Base-by-base conservation (phyloP, 2,329 filamentous ascomycete genomes). In the Penicillium sp. region DNA sequence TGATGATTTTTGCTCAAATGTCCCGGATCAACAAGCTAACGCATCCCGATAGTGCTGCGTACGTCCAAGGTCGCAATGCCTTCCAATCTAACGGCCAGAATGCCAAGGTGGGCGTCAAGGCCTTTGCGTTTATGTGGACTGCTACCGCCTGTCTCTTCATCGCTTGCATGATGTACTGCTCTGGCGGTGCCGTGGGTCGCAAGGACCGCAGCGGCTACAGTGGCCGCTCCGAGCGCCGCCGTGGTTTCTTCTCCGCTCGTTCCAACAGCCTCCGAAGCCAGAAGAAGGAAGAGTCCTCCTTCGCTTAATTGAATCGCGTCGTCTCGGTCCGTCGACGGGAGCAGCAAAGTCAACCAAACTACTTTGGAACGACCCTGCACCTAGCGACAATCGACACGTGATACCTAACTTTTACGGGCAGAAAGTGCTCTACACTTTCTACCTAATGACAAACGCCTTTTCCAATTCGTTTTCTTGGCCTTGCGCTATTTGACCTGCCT, bases 41-140 rank as follows among this genome's bases (percentile, higher is more conserved):
- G 37, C 26, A 26, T 32, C 4, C 32, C 4, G 4, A 4, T 55
- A 84, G 81, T 46, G 79, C 79, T 38, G 82, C 79, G 67, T 79
- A 74, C 50, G 76, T 84, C 47, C 68, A 77, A 55, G 81, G 76
- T 32, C 80, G 81, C 53, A 62, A 81, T 57, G 67, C 69, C 38
- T 83, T 84, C 72, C 73, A 70, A 39, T 57, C 57, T 48, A 74
- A 74, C 54, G 73, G 72, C 47, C 73, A 77, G 45, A 53, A 58
- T 18, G 71, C 81, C 24, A 60, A 61, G n/a, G 67, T 84, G 36
- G 81, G 81, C 39, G 63, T 67, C 43, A 80, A 83, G 59, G 75
- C 79, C 25, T 80, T 79, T 61, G 81, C 68, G 24, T 84, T 84
- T 66, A 79, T 81, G 64, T 84, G 81, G 81, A 75, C 77, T 2